phyloP scores from a whole-genome alignment of 345 rosid genomes.

The Eucalyptus victrix region DNA sequence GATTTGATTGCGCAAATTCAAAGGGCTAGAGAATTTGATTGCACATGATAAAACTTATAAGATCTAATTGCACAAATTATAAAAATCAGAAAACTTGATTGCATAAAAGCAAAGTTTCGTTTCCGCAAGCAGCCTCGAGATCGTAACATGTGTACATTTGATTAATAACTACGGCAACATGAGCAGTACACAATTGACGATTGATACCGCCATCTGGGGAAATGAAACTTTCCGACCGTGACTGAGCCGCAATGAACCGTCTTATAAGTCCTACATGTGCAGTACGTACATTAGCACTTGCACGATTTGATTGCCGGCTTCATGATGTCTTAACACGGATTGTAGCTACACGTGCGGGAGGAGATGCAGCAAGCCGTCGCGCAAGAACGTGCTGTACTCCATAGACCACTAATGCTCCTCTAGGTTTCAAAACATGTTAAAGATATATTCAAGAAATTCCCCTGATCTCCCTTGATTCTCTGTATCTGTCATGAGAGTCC shows the following conservation, averaged over 20 bases:
- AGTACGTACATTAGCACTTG: background rate
- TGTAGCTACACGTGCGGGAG: constrained; percentile 16
- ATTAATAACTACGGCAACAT: background rate
- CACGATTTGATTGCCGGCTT: background rate
- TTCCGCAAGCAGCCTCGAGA: background rate
- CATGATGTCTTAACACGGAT: background rate
- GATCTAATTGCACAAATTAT: background rate
- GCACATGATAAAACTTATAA: background rate
- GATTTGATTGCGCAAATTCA: background rate
- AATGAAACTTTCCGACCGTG: background rate
- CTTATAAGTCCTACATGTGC: background rate
- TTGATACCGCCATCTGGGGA: background rate
- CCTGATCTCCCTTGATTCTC: too few relatives aligned
- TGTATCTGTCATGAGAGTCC: too few relatives aligned
- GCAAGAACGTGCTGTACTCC: constrained; percentile 14
- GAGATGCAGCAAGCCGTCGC: constrained; percentile 33
- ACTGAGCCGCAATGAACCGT: background rate
- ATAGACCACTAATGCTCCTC: too few relatives aligned
- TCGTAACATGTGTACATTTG: background rate
- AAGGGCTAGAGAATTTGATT: too few relatives aligned
- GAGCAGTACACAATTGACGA: background rate
- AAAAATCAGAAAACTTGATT: background rate
- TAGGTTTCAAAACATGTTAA: too few relatives aligned
- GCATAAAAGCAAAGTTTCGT: background rate
- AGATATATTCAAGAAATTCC: too few relatives aligned